Evolutionary conservation across 441 rosid genomes (phyloP), one percentile per base, ranked within the genome.

Genomic region (Gossypium gossypioides): DNA sequence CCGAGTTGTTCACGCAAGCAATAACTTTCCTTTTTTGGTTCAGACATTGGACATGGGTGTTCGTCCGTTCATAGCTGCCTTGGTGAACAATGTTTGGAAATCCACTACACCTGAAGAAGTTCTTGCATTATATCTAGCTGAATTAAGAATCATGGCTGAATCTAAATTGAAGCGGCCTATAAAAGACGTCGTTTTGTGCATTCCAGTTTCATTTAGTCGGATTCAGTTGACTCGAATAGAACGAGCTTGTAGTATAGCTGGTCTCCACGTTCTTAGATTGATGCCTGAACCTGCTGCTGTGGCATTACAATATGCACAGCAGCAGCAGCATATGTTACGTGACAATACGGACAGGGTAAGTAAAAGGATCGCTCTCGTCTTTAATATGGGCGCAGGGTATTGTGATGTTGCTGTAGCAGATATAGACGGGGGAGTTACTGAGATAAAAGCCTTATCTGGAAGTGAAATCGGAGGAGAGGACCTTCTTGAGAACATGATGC

Each of bases 261-360:
- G 98, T 48, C 95, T 93, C 57, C 91, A 84, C 55, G 89, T 88
- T 22, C 95, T 93, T 54, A 84, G 96, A 44, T 57, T 91, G 64
- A 93, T 91, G 94, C 95, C 93, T 0, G 96, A 93, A 65, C 98
- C 98, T 10, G 88, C 93, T 2, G 93, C 93, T 24, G 86, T 87
- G 1, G 98, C 97, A 9, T 75, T 93, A 83, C 82, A 91, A 2
- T 93, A 91, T 61, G 92, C 98, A 22, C 95, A 93, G 55, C 93
- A 91, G 76, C 96, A 89, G 84, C 97, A 88, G 72, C 88, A 81
- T 81, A 52, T 72, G 74, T 81, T 71, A 2, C 81, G 86, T 12
- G 97, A 89, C n/a, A 88, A 81, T 67, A 85, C 85, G 93, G 94
- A 91, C 44, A 84, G 96, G 8, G 93, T 91, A 61, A 84, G 83